These are phyloP conservation scores for Mycena floridula DNA, from an alignment of 768 basidiomycete species.

Conservation along the genomic window DNA sequence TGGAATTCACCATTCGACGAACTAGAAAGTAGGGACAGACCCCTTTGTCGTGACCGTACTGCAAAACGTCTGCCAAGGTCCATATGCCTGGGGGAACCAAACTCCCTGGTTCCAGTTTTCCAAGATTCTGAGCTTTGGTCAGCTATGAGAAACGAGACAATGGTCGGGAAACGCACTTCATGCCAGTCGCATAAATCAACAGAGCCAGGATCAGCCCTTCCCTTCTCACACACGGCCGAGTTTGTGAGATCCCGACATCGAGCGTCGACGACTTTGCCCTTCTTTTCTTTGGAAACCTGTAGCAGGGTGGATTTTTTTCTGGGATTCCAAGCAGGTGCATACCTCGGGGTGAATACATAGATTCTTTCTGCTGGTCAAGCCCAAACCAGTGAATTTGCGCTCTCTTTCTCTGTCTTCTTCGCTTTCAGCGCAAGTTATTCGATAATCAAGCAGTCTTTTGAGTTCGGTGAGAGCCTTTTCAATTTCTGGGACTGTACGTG, in stretches of 20 bases:
- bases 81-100: conserved; percentile 83
- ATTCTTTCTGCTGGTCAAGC: conserved; percentile 94
- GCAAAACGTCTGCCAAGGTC: conserved; percentile 89
- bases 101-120: conserved; percentile 73
- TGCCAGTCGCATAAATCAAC: conserved; percentile 93
- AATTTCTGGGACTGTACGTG: conserved; percentile 98
- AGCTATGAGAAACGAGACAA: conserved; percentile 3
- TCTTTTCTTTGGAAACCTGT: conserved; percentile 96
- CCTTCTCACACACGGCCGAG: conserved; percentile 75
- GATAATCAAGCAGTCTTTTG: conserved; percentile 89
- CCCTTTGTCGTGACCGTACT: conserved; percentile 79
- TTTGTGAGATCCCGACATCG: conserved; percentile 94
- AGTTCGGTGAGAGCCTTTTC: conserved; percentile 96
- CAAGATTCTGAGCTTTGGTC: conserved; percentile 57
- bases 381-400: conserved; percentile 77
- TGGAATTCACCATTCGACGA: conserved; percentile 73
- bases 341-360: conserved; percentile 94
- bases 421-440: conserved; percentile 64
- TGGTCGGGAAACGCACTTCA: conserved; percentile 55
- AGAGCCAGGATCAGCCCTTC: conserved; percentile 80
- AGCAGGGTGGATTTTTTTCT: background rate
- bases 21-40: conserved; percentile 96
- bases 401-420: conserved; percentile 76
- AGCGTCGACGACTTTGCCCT: conserved; percentile 95
- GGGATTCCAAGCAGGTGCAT: conserved; percentile 8